Evolutionary conservation across 345 rosid species (phyloP).

Genomic region (Pistacia atlantica): DNA sequence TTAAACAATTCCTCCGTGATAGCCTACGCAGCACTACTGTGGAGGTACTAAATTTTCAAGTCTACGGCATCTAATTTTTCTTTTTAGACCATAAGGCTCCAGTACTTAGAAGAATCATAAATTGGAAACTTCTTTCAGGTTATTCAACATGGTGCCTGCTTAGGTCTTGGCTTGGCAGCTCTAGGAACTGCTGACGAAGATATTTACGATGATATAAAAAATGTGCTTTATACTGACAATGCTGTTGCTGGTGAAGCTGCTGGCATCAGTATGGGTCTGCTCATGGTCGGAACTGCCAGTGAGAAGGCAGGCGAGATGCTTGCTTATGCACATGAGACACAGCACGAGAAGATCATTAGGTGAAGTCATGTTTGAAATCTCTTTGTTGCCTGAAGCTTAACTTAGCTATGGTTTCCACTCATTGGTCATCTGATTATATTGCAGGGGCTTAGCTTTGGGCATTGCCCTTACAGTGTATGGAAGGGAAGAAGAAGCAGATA

Average conservation of each 20-base stretch:
- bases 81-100: not conserved
- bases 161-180: conserved; percentile 99
- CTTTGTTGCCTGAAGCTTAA: conserved; percentile 8
- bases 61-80: not conserved
- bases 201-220: conserved; percentile 86
- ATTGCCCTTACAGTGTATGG: conserved; percentile 98
- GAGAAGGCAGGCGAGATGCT: conserved; percentile 99
- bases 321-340: conserved; percentile 96
- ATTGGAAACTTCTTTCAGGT: conserved; percentile 55
- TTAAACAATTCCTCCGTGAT: conserved; percentile 93
- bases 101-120: conserved; percentile 8
- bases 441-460: conserved; percentile 93
- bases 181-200: conserved; percentile 99
- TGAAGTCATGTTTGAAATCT: conserved; percentile 30
- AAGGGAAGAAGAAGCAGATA: conserved; percentile 99
- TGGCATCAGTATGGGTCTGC: conserved; percentile 97
- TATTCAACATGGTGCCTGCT: conserved; percentile 98
- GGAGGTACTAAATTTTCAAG: conserved; percentile 56
- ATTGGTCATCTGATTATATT: conserved; percentile 3
- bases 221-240: conserved; percentile 83
- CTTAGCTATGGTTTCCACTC: not conserved
- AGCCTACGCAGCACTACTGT: conserved; percentile 86
- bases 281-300: conserved; percentile 99
- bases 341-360: conserved; percentile 98
- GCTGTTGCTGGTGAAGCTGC: conserved; percentile 99